A percentile compares a stretch with the other conserved stretches of the same genome.
phyloP scores from a whole-genome alignment of 257 asterid species.

The Datura wrightii region DNA sequence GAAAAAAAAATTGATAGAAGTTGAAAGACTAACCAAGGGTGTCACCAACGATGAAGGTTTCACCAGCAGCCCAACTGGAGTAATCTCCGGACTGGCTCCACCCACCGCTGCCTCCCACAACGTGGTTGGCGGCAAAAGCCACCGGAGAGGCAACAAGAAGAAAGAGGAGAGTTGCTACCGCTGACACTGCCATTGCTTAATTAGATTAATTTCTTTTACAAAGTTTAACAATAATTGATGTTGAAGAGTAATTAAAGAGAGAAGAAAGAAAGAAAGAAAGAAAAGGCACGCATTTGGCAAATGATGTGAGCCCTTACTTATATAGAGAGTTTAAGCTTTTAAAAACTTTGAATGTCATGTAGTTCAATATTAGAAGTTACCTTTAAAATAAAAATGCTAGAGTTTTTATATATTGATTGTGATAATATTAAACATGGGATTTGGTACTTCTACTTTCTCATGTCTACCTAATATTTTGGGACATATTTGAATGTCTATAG shows the following conservation, averaged over 20 bases:
- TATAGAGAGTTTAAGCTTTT: background rate
- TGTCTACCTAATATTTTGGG: conserved; percentile 36
- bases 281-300: background rate
- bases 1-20: background rate
- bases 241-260: background rate
- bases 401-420: background rate
- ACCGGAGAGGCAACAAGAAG: conserved; percentile 58
- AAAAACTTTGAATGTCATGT: background rate
- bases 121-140: conserved; percentile 48
- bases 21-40: conserved; percentile 46
- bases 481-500: conserved; percentile 29
- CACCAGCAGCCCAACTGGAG: conserved; percentile 52
- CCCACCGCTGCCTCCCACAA: conserved; percentile 56
- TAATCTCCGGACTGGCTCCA: conserved; percentile 52
- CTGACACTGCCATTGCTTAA: conserved; percentile 41
- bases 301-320: background rate
- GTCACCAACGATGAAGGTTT: conserved; percentile 55
- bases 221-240: background rate
- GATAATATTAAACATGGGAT: conserved; percentile 15
- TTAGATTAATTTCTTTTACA: background rate
- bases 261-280: conserved; percentile 6
- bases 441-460: conserved; percentile 28
- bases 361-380: background rate
- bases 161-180: conserved; percentile 35
- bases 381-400: background rate